These are phyloP conservation scores for Cutaneotrichosporon cyanovorans DNA, from an alignment of 1,284 basidiomycete genomes.

Conservation along the genomic window DNA sequence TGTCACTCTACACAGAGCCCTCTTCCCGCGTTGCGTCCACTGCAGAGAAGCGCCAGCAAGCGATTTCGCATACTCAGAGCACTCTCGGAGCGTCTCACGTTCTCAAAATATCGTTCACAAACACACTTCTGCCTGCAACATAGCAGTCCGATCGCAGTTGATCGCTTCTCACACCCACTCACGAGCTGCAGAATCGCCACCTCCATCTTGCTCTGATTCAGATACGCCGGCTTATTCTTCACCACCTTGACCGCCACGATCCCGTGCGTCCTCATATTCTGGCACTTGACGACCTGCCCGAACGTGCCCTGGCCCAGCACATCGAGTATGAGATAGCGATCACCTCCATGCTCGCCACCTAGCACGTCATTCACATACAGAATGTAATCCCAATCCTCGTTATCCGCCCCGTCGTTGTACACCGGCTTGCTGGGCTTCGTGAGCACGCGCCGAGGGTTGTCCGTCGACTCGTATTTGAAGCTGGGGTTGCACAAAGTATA, in stretches of 20 bases:
- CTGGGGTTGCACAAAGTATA: conserved; percentile 85
- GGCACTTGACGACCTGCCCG: conserved; percentile 98
- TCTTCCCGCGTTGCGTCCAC: no score
- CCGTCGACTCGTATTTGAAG: conserved; percentile 84
- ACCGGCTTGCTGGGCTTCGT: conserved; percentile 91
- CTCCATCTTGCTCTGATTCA: conserved; percentile 99
- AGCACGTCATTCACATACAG: conserved; percentile 94
- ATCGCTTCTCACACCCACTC: conserved; percentile 40
- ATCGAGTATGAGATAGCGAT: conserved; percentile 97
- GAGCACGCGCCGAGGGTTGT: conserved; percentile 85
- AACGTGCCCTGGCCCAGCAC: conserved; percentile 98
- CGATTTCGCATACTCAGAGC: no score
- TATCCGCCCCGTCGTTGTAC: conserved; percentile 91
- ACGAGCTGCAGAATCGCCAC: conserved; percentile 95
- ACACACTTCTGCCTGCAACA: no score
- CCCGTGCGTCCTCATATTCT: conserved; percentile 98
- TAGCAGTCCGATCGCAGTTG: no score
- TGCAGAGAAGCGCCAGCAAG: no score
- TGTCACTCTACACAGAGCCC: no score
- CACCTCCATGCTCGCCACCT: conserved; percentile 72
- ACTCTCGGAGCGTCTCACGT: no score
- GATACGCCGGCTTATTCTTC: conserved; percentile 99
- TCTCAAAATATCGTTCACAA: no score
- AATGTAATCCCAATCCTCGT: conserved; percentile 96
- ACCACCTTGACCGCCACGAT: conserved; percentile 98